These are phyloP conservation scores for Lecanosticta acicola DNA, from an alignment of 2,329 filamentous ascomycete species.

Conservation along the genomic window DNA sequence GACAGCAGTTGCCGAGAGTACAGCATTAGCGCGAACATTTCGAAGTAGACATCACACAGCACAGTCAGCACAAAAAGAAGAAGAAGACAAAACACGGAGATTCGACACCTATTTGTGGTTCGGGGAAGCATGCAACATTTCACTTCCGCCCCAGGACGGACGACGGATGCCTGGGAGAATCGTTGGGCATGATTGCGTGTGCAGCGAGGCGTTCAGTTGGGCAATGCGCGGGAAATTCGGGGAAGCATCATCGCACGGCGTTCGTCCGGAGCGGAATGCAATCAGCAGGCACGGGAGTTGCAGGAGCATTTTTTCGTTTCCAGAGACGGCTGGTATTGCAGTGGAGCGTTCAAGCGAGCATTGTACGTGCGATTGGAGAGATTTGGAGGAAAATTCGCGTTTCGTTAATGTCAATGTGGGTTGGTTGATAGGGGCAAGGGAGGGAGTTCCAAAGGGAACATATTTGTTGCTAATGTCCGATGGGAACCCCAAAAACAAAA, in stretches of 20 bases:
- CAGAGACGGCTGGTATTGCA: background rate
- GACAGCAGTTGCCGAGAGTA: background rate
- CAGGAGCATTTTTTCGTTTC: background rate
- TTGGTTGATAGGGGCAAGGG: background rate
- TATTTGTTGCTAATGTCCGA: background rate
- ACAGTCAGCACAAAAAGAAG: background rate
- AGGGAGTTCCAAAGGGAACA: background rate
- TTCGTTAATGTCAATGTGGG: background rate
- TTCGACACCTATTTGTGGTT: too few relatives aligned
- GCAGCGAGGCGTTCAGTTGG: background rate
- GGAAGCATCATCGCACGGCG: background rate
- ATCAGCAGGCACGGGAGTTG: background rate
- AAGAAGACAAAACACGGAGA: background rate
- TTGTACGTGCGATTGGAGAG: background rate
- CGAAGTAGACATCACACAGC: background rate
- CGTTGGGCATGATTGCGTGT: background rate
- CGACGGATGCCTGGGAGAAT: background rate
- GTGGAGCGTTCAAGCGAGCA: background rate
- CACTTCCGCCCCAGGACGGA: background rate
- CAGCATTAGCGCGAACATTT: background rate
- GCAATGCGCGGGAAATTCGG: background rate
- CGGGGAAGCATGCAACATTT: too few relatives aligned
- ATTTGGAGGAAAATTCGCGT: background rate
- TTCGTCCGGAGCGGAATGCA: background rate
- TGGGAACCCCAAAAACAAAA: too few relatives aligned